These are phyloP conservation scores for Liriodendron chinense DNA, from an alignment of 164 flowering plant genomes.

Conservation along the genomic window DNA sequence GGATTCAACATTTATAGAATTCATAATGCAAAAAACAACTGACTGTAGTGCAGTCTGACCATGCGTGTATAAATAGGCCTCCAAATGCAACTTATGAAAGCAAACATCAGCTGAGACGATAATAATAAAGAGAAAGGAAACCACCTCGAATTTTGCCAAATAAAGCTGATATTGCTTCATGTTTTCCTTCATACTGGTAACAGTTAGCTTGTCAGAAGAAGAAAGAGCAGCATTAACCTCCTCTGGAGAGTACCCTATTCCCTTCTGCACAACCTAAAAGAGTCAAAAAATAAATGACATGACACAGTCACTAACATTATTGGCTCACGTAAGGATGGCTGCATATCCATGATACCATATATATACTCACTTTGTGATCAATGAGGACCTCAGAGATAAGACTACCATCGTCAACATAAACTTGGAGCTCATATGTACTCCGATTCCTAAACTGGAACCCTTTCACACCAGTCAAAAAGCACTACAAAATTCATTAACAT, in stretches of 20 bases:
- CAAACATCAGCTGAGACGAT: neutral
- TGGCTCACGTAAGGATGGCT: neutral
- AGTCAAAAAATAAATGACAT: neutral
- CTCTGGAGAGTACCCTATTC: slow-evolving; percentile 63
- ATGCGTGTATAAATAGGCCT: neutral
- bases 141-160: slow-evolving; percentile 80
- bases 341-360: neutral
- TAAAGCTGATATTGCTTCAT: slow-evolving; percentile 60
- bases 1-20: no score
- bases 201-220: slow-evolving; percentile 46
- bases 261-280: slow-evolving; percentile 63
- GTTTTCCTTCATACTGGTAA: slow-evolving; percentile 54
- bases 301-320: neutral
- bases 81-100: neutral
- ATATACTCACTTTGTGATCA: slow-evolving; percentile 68
- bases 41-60: neutral
- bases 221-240: slow-evolving; percentile 72
- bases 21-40: neutral
- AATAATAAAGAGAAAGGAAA: neutral
- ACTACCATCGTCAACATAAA: slow-evolving; percentile 92
- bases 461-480: slow-evolving; percentile 86
- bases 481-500: slow-evolving; percentile 41
- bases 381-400: slow-evolving; percentile 78
- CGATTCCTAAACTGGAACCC: slow-evolving; percentile 61
- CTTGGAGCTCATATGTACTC: slow-evolving; percentile 61